Conservation (phyloP, 805 yeast species). For the Lipomyces oligophaga region DNA sequence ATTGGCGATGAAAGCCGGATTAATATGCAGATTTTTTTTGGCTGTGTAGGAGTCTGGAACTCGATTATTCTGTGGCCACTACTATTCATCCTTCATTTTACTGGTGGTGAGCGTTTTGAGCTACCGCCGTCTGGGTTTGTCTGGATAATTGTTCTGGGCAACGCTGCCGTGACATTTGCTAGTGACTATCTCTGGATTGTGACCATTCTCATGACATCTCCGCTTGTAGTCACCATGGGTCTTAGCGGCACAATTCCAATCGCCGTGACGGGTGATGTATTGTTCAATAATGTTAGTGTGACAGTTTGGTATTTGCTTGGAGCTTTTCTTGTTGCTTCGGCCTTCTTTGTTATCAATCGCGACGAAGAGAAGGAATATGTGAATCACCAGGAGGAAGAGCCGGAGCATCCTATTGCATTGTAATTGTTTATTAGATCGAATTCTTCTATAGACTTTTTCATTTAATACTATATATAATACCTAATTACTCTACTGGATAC, state of each 20-base stretch:
- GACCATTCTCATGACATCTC: constrained; percentile 89
- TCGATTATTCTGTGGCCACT: constrained; percentile 78
- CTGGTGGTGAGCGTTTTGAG: constrained; percentile 67
- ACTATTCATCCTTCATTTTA: constrained; percentile 57
- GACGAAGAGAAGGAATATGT: constrained; percentile 62
- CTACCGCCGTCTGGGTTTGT: constrained; percentile 57
- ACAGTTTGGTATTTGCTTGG: constrained; percentile 68
- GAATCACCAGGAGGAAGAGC: neutral
- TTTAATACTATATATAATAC: no score
- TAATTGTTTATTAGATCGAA: no score
- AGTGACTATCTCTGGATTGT: constrained; percentile 96
- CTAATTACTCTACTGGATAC: no score
- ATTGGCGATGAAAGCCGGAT: constrained; percentile 71
- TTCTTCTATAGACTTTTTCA: no score
- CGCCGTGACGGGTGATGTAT: constrained; percentile 86
- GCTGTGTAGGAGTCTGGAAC: constrained; percentile 88
- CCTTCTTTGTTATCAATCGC: constrained; percentile 78
- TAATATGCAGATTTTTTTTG: constrained; percentile 85
- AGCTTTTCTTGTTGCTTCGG: constrained; percentile 71
- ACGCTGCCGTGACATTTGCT: constrained; percentile 73
- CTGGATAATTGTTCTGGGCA: constrained; percentile 52
- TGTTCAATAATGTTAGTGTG: constrained; percentile 62
- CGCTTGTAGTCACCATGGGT: constrained; percentile 93
- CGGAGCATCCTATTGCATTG: neutral
- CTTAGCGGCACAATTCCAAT: constrained; percentile 89